phyloP scores from a whole-genome alignment of 331 rosid genomes.

The Pyracantha coccinea region DNA sequence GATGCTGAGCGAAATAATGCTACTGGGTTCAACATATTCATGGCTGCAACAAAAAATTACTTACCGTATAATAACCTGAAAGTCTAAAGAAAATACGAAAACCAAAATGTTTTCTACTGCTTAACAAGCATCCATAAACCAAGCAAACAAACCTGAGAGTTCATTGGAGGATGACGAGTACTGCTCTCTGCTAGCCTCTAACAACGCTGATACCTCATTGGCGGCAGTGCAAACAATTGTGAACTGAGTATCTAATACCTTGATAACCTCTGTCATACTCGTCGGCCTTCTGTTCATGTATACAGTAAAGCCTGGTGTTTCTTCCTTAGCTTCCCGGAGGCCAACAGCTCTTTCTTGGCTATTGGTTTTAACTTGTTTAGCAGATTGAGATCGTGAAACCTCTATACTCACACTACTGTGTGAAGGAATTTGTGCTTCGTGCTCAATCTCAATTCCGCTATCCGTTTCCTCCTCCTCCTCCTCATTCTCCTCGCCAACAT shows the following conservation, averaged over 20 bases:
- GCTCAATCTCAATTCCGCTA: constrained; percentile 21
- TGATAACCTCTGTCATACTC: constrained; percentile 78
- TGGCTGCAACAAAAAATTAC: constrained; percentile 36
- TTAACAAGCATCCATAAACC: not conserved
- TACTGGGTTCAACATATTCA: constrained; percentile 82
- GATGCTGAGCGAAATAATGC: constrained; percentile 74
- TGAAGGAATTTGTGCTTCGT: constrained; percentile 21
- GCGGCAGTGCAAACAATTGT: constrained; percentile 57
- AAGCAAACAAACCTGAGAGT: constrained; percentile 48
- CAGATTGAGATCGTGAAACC: constrained; percentile 43
- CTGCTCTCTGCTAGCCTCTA: constrained; percentile 67
- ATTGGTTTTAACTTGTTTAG: constrained; percentile 36
- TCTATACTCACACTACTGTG: constrained; percentile 26
- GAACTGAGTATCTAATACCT: constrained; percentile 78
- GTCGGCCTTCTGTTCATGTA: constrained; percentile 70
- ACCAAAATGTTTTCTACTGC: not conserved
- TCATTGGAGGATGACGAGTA: constrained; percentile 46
- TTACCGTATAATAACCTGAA: constrained; percentile 1
- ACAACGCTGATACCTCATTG: constrained; percentile 55
- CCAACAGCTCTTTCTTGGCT: constrained; percentile 37
- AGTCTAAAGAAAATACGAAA: not conserved
- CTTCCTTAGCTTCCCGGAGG: constrained; percentile 47
- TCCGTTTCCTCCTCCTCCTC: constrained; percentile 37
- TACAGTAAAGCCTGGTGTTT: constrained; percentile 81
- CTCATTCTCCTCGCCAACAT: constrained; percentile 42